These are phyloP conservation scores for Glomus cerebriforme DNA, from an alignment of 192 early-diverging fungal genomes.

Conservation along the genomic window DNA sequence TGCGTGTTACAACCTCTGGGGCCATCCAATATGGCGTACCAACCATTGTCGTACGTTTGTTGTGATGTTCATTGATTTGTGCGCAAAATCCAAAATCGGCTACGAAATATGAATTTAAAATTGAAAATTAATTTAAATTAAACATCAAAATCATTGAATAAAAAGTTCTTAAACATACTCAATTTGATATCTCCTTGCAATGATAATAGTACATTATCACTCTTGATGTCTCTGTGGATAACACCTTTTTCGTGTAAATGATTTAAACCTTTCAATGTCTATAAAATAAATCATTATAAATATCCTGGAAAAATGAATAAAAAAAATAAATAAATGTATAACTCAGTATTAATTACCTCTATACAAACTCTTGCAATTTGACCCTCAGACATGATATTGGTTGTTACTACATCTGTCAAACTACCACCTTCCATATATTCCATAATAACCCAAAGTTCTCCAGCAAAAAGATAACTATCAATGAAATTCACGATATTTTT, in stretches of 20 bases:
- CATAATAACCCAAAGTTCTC: constrained; percentile 90
- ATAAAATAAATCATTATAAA: constrained; percentile 36
- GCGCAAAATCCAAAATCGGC: constrained; percentile 91
- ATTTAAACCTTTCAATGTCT: constrained; percentile 69
- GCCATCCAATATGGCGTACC: constrained; percentile 98
- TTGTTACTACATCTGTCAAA: constrained; percentile 81
- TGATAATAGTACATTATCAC: constrained; percentile 78
- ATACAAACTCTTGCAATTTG: constrained; percentile 82
- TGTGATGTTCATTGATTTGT: constrained; percentile 63
- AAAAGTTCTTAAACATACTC: constrained; percentile 43
- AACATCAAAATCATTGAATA: constrained; percentile 15
- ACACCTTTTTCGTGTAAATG: constrained; percentile 74
- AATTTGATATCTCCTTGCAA: constrained; percentile 72
- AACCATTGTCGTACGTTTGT: constrained; percentile 79
- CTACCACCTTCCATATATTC: constrained; percentile 91
- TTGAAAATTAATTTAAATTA: not conserved
- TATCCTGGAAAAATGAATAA: constrained; percentile 1
- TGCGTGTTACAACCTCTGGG: constrained; percentile 91
- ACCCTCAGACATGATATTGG: constrained; percentile 74
- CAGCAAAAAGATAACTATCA: constrained; percentile 73
- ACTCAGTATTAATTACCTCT: constrained; percentile 48
- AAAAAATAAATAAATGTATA: not conserved
- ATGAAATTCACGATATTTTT: constrained; percentile 85
- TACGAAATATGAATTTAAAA: constrained; percentile 33
- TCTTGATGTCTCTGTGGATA: constrained; percentile 89